phyloP scores from a whole-genome alignment of 495 filamentous ascomycete species.

The Melanomma pulvis-pyrius region DNA sequence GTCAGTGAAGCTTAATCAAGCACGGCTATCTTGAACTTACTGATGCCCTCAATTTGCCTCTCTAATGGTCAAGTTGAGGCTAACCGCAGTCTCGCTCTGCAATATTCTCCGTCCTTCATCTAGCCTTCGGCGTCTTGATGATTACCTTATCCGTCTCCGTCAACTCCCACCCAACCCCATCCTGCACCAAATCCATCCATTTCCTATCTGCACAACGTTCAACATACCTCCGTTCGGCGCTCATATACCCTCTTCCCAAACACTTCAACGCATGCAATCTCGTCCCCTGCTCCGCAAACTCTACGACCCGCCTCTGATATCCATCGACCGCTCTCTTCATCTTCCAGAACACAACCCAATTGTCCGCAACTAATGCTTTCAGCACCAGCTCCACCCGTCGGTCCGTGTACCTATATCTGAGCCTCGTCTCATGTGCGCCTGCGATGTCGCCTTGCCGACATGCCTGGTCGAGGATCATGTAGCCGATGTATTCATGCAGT shows the following conservation, averaged over 20 bases:
- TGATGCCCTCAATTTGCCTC: background rate
- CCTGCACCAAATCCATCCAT: constrained; percentile 69
- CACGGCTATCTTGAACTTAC: background rate
- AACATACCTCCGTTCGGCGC: constrained; percentile 64
- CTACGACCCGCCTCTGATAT: constrained; percentile 74
- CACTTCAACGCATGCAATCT: constrained; percentile 76
- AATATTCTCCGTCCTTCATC: constrained; percentile 25
- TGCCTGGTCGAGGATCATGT: constrained; percentile 83
- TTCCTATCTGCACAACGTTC: constrained; percentile 60
- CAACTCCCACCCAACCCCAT: constrained; percentile 80
- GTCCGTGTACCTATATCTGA: constrained; percentile 60
- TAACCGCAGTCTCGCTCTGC: background rate
- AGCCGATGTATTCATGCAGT: constrained; percentile 74
- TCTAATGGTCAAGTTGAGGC: background rate
- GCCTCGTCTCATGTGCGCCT: constrained; percentile 67
- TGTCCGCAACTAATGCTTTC: constrained; percentile 70
- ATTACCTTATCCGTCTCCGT: constrained; percentile 63
- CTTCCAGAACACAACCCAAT: constrained; percentile 79
- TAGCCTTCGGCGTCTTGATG: constrained; percentile 64
- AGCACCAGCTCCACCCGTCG: constrained; percentile 67
- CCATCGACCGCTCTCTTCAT: constrained; percentile 73
- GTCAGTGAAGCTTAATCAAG: background rate
- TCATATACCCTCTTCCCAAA: constrained; percentile 79
- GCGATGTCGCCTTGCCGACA: constrained; percentile 78
- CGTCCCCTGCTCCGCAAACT: constrained; percentile 73